phyloP scores from a whole-genome alignment of 371 early-diverging fungal species.

The Neoconidiobolus thromboides region DNA sequence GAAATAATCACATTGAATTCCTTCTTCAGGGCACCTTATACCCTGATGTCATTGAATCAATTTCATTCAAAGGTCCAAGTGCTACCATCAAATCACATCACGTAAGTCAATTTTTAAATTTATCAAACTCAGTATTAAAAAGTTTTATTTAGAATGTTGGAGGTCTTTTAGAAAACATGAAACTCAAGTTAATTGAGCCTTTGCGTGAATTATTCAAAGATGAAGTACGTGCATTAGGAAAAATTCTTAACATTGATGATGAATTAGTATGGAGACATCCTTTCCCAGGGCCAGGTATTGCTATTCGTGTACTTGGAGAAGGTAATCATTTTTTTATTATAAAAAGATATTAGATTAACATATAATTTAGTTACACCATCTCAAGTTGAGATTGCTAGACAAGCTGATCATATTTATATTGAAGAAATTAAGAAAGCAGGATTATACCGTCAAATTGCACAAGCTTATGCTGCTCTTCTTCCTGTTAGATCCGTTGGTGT shows the following conservation, averaged over 20 bases:
- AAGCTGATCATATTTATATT: conserved; percentile 91
- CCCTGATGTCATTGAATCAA: conserved; percentile 95
- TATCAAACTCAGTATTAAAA: too few relatives aligned
- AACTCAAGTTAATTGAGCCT: conserved; percentile 90
- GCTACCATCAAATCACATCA: conserved; percentile 98
- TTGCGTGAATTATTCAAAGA: conserved; percentile 96
- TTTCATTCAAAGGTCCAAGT: conserved; percentile 95
- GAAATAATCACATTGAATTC: conserved; percentile 62
- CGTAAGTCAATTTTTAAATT: conserved; percentile 1
- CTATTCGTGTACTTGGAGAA: conserved; percentile 91
- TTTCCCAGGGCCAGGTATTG: conserved; percentile 97
- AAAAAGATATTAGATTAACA: too few relatives aligned
- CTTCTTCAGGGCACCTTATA: conserved; percentile 93
- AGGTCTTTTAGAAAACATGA: conserved; percentile 89
- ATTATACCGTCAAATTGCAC: conserved; percentile 85
- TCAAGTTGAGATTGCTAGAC: conserved; percentile 83
- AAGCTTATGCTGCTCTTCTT: conserved; percentile 90
- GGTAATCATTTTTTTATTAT: too few relatives aligned
- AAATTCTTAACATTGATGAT: conserved; percentile 70
- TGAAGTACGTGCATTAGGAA: conserved; percentile 87
- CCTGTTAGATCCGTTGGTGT: conserved; percentile 93
- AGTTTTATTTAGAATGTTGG: conserved; percentile 51
- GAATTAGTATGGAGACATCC: conserved; percentile 96
- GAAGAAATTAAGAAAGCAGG: conserved; percentile 94
- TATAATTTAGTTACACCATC: conserved; percentile 39